Percentiles rank a stretch among this genome's conserved stretches.
phyloP scores from a whole-genome alignment of 345 rosid species.

The Moricandia arvensis region DNA sequence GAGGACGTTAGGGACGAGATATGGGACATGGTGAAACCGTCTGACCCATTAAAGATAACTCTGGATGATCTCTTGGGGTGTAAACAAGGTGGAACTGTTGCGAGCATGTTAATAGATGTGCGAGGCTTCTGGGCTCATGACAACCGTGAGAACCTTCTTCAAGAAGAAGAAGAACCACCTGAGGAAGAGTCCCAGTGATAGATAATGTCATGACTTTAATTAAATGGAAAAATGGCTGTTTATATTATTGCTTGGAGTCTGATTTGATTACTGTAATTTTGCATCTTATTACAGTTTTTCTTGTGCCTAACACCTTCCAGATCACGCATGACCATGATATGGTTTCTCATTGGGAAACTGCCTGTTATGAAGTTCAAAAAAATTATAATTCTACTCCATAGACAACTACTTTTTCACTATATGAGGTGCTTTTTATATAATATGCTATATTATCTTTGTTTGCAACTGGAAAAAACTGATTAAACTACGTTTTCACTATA shows the following conservation, averaged over 20 bases:
- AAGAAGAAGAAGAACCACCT: constrained; percentile 97
- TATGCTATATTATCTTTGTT: no score
- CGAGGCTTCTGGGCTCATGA: constrained; percentile 99
- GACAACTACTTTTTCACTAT: no score
- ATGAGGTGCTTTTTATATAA: no score
- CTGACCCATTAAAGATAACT: constrained; percentile 70
- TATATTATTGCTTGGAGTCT: constrained; percentile 1
- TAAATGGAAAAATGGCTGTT: neutral
- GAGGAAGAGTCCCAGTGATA: constrained; percentile 45
- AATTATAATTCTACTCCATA: no score
- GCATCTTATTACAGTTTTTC: constrained; percentile 60
- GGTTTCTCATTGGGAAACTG: constrained; percentile 46
- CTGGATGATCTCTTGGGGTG: constrained; percentile 74
- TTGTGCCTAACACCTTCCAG: constrained; percentile 71
- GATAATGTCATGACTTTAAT: constrained; percentile 11
- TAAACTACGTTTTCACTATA: no score
- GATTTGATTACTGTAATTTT: constrained; percentile 36
- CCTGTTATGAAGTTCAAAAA: no score
- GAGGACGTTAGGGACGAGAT: constrained; percentile 98
- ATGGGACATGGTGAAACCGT: constrained; percentile 99
- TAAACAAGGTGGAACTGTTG: constrained; percentile 97
- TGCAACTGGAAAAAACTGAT: no score
- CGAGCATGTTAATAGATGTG: constrained; percentile 96
- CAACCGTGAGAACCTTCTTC: constrained; percentile 96
- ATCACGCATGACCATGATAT: constrained; percentile 79